phyloP scores from a whole-genome alignment of 352 stramenopile genomes.

The Globisporangium megalacanthum region DNA sequence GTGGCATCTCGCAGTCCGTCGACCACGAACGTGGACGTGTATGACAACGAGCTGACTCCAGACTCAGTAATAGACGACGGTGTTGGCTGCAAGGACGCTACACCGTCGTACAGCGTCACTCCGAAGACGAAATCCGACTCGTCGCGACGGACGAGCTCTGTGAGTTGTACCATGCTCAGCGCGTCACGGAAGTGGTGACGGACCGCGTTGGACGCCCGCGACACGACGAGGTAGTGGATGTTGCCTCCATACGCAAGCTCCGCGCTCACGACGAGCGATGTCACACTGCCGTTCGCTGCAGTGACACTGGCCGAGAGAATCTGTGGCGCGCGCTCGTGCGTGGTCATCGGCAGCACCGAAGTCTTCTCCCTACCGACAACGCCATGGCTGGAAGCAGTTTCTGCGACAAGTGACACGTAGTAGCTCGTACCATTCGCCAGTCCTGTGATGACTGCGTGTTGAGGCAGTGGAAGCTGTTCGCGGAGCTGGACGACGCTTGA shows the following conservation, averaged over 20 bases:
- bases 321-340: conserved; percentile 43
- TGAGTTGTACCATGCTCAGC: conserved; percentile 25
- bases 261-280: conserved; percentile 32
- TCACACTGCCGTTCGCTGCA: conserved; percentile 44
- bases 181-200: conserved; percentile 27
- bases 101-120: conserved; percentile 7
- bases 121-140: conserved; percentile 10
- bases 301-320: conserved; percentile 25
- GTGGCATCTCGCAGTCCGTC: conserved; percentile 37
- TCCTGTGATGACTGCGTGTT: conserved; percentile 26
- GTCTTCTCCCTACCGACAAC: conserved; percentile 28
- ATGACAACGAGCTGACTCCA: conserved; percentile 5
- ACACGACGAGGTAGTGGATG: conserved; percentile 44
- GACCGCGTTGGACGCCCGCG: conserved; percentile 9
- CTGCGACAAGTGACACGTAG: conserved; percentile 36
- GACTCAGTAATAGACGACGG: neutral
- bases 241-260: conserved; percentile 38
- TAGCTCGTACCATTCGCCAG: conserved; percentile 43
- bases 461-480: conserved; percentile 16
- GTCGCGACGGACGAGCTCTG: conserved; percentile 14
- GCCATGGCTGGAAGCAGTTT: conserved; percentile 47
- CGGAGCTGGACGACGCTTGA: conserved; percentile 30
- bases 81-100: neutral
- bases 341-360: conserved; percentile 23
- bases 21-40: conserved; percentile 30